phyloP scores from a whole-genome alignment of 768 basidiomycete species.

The Tulasnella sp. region DNA sequence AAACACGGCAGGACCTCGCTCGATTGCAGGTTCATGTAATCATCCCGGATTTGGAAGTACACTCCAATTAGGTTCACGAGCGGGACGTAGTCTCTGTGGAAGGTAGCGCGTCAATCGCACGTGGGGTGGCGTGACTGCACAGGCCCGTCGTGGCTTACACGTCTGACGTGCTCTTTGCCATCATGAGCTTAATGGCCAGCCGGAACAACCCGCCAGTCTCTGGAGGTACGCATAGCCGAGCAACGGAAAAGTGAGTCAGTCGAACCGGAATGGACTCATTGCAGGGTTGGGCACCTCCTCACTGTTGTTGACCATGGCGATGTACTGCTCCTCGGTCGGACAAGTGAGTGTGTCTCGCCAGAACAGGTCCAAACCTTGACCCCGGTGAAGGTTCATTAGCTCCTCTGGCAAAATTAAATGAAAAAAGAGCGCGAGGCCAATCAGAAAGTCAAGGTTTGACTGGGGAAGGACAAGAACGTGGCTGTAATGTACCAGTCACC shows the following conservation, averaged over 20 bases:
- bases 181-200: slow-evolving; percentile 93
- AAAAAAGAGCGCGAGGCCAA: slow-evolving; percentile 34
- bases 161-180: slow-evolving; percentile 54
- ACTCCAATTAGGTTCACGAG: slow-evolving; percentile 91
- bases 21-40: slow-evolving; percentile 92
- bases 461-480: background rate
- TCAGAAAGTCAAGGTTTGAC: slow-evolving; percentile 12
- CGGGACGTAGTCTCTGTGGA: slow-evolving; percentile 76
- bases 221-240: slow-evolving; percentile 43
- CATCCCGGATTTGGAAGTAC: slow-evolving; percentile 96
- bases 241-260: background rate
- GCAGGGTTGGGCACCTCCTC: slow-evolving; percentile 35
- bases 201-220: slow-evolving; percentile 94
- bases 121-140: background rate
- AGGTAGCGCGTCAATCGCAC: background rate
- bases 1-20: slow-evolving; percentile 56
- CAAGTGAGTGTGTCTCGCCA: slow-evolving; percentile 91
- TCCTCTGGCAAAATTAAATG: slow-evolving; percentile 46
- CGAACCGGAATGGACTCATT: background rate
- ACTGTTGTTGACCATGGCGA: slow-evolving; percentile 97
- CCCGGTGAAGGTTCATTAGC: slow-evolving; percentile 82
- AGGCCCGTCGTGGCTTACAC: slow-evolving; percentile 37
- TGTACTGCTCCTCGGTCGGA: slow-evolving; percentile 91
- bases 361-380: slow-evolving; percentile 89
- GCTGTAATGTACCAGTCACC: slow-evolving; percentile 58